Evolutionary conservation across 495 filamentous ascomycete genomes (phyloP).

Genomic region (Penicillium lividum): DNA sequence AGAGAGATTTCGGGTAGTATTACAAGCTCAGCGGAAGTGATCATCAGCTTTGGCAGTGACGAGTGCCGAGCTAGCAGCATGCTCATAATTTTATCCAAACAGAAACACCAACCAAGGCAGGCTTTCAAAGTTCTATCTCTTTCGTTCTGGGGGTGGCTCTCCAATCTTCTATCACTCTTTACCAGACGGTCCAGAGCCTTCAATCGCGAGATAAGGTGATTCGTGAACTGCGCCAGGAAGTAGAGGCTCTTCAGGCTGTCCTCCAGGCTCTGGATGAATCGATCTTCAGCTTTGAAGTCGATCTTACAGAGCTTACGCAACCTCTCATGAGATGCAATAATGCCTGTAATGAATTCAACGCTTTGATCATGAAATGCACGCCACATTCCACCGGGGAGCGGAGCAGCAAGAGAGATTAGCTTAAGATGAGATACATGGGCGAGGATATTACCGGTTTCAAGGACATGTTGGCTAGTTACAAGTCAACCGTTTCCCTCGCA

Average conservation of each 20-base stretch:
- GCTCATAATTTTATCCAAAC: no score
- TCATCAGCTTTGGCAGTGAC: no score
- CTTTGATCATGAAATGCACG: background rate
- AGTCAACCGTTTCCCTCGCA: constrained; percentile 33
- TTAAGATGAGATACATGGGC: constrained; percentile 32
- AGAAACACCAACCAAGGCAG: no score
- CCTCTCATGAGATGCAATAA: constrained; percentile 6
- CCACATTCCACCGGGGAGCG: constrained; percentile 1
- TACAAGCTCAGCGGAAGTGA: no score
- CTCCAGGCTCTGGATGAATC: constrained; percentile 1
- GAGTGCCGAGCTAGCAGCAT: no score
- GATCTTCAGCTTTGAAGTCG: background rate
- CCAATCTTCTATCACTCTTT: no score
- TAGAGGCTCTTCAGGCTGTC: constrained; percentile 6
- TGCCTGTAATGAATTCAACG: constrained; percentile 7
- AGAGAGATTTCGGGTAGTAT: no score
- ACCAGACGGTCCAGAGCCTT: constrained; percentile 1
- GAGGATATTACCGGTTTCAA: constrained; percentile 31
- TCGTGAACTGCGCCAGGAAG: constrained; percentile 8
- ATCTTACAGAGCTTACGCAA: constrained; percentile 1
- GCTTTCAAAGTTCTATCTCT: no score
- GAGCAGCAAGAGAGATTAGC: constrained; percentile 32
- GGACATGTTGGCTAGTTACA: constrained; percentile 31
- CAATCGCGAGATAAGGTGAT: constrained; percentile 8
- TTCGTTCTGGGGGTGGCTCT: no score